These are phyloP conservation scores for Geotrichum siamense DNA, from an alignment of 1,139 yeast species.

Conservation along the genomic window DNA sequence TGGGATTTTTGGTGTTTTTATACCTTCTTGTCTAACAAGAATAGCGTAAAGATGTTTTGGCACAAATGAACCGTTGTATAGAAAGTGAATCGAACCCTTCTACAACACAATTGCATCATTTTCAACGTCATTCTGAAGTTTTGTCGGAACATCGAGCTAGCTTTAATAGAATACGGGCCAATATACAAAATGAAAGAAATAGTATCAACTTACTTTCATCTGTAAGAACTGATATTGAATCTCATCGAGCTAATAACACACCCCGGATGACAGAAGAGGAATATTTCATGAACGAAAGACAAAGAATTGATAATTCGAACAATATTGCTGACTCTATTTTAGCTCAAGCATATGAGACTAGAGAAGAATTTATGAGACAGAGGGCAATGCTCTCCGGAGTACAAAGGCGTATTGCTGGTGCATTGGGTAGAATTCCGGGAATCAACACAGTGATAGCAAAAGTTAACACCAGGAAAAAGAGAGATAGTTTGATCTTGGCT, in stretches of 20 bases:
- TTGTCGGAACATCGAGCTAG: slow-evolving; percentile 63
- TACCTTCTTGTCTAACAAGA: background rate
- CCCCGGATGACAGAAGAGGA: slow-evolving; percentile 43
- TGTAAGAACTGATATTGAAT: slow-evolving; percentile 70
- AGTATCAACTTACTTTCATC: slow-evolving; percentile 64
- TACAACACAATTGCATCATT: slow-evolving; percentile 71
- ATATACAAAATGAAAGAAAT: slow-evolving; percentile 68
- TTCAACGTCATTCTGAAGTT: slow-evolving; percentile 74
- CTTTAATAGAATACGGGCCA: slow-evolving; percentile 50
- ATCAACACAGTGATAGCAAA: slow-evolving; percentile 65
- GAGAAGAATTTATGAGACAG: slow-evolving; percentile 77
- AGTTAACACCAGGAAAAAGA: slow-evolving; percentile 80
- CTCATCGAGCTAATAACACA: slow-evolving; percentile 43
- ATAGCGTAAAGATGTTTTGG: slow-evolving; percentile 40
- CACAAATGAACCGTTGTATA: slow-evolving; percentile 39
- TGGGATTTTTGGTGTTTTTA: background rate
- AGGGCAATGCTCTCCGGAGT: slow-evolving; percentile 57
- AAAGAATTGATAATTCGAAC: slow-evolving; percentile 66
- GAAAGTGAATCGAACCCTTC: slow-evolving; percentile 57
- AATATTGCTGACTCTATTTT: slow-evolving; percentile 71
- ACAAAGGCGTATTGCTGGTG: slow-evolving; percentile 53
- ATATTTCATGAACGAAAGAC: slow-evolving; percentile 71
- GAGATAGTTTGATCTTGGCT: slow-evolving; percentile 84
- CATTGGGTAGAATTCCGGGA: slow-evolving; percentile 73
- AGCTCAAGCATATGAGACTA: slow-evolving; percentile 77